Percentiles rank a stretch among this genome's conserved stretches.
These are phyloP conservation scores for Emergomyces orientalis DNA, from an alignment of 2,329 filamentous ascomycete genomes.

Conservation along the genomic window DNA sequence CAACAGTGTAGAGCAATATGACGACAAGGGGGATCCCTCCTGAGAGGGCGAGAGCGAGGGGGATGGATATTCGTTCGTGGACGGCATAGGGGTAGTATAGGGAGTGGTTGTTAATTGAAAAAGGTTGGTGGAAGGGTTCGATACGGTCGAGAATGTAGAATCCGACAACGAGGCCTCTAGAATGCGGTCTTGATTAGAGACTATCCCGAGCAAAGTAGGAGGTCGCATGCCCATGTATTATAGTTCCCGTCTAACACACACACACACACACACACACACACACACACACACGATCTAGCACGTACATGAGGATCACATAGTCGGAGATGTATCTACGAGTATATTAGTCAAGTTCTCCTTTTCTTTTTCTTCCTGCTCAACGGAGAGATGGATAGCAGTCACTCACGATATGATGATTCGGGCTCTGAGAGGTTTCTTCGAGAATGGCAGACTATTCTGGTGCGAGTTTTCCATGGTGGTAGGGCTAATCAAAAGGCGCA, in stretches of 20 bases:
- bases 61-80: constrained; percentile 46
- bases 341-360: neutral
- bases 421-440: constrained; percentile 37
- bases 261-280: neutral
- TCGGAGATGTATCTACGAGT: constrained; percentile 46
- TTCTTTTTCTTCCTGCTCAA: neutral
- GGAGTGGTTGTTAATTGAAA: constrained; percentile 48
- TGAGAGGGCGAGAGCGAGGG: constrained; percentile 41
- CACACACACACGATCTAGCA: no score
- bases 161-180: constrained; percentile 42
- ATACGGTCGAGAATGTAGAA: constrained; percentile 46
- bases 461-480: neutral
- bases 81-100: constrained; percentile 50
- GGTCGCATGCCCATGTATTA: constrained; percentile 5
- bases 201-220: constrained; percentile 10
- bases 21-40: constrained; percentile 42
- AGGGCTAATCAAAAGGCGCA: neutral
- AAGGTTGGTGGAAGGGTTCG: constrained; percentile 50
- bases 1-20: constrained; percentile 48
- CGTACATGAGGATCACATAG: constrained; percentile 51
- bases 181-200: neutral
- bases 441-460: neutral
- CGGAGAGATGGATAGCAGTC: neutral
- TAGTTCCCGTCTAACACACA: neutral
- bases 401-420: constrained; percentile 46